Evolutionary conservation across 306 rosid genomes (phyloP), one percentile per base, ranked within the genome.

Genomic region (Pterocarpus macrocarpus): DNA sequence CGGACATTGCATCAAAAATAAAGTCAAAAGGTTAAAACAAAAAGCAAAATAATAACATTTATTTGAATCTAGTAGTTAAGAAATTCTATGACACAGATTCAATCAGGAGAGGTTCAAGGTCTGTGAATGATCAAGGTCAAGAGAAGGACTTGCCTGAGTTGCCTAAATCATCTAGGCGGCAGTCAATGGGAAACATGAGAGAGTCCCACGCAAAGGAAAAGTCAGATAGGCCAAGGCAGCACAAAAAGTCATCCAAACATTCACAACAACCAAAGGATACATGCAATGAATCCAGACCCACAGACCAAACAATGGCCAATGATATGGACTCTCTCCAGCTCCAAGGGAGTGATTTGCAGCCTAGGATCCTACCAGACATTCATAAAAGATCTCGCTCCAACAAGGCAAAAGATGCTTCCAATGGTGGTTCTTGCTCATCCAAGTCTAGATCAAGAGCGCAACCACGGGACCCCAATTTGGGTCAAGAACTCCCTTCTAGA

Each of bases 181-280:
- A 86, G 34, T 58, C 89, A 32, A 36, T 14, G 41, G 73, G 80
- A 16, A 64, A 62, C 12, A 57, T 71, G 1, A 75, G 78, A 39
- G 95, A 80, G 33, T 86, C 91, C 2, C 97, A 92, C 4, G 81
- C 45, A 11, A 90, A 77, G 49, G 98, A 85, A 56, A 91, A 84
- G 53, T 57, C 89, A 71, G 94, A 93, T 39, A 96, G 81, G 68
- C 65, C 91, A 11, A 93, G 69, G 72, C 86, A 85, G 0, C 17
- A 3, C 43, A 84, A 75, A 55, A 90, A 68, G 32, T n/a, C 92
- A 41, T 87, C 94, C 1, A 91, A 86, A 79, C 33, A 36, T 43
- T 64, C 77, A 14, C 39, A 38, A 7, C 30, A 5, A 0, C 2
- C 78, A 47, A 87, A 84, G 84, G 90, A 85, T 28, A 45, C 86